Evolutionary conservation across 139 green algal genomes (phyloP).

Genomic region (Asterochloris erici): DNA sequence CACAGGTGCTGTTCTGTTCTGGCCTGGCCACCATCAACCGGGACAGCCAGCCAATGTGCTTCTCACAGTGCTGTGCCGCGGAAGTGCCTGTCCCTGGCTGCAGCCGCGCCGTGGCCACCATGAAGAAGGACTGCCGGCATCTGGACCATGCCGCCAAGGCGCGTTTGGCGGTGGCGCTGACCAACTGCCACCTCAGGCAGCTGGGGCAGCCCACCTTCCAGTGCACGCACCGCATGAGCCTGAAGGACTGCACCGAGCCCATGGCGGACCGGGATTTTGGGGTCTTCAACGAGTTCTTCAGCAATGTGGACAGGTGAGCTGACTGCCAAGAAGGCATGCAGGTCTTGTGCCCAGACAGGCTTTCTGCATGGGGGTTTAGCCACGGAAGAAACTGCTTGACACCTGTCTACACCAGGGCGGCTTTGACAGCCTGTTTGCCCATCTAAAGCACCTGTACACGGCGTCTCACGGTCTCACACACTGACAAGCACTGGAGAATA

Average conservation of each 20-base stretch:
- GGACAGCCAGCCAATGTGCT: no score
- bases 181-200: conserved; percentile 10
- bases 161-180: conserved; percentile 3
- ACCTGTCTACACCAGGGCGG: background rate
- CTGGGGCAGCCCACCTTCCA: background rate
- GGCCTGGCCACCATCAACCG: no score
- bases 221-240: background rate
- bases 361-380: background rate
- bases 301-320: conserved; percentile 26
- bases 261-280: conserved; percentile 24
- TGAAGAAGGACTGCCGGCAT: conserved; percentile 25
- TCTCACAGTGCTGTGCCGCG: no score
- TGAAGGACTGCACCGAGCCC: conserved; percentile 22
- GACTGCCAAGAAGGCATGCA: no score
- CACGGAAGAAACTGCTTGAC: background rate
- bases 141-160: conserved; percentile 36
- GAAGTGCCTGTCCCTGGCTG: conserved; percentile 21
- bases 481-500: background rate
- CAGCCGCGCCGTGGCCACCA: conserved; percentile 18
- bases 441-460: background rate
- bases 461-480: background rate
- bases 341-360: background rate
- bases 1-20: no score
- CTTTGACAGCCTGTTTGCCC: background rate
- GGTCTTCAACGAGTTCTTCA: conserved; percentile 37